Evolutionary conservation across 495 filamentous ascomycete species (phyloP), one percentile per base, ranked within the genome.

Genomic region (Talaromyces proteolyticus): DNA sequence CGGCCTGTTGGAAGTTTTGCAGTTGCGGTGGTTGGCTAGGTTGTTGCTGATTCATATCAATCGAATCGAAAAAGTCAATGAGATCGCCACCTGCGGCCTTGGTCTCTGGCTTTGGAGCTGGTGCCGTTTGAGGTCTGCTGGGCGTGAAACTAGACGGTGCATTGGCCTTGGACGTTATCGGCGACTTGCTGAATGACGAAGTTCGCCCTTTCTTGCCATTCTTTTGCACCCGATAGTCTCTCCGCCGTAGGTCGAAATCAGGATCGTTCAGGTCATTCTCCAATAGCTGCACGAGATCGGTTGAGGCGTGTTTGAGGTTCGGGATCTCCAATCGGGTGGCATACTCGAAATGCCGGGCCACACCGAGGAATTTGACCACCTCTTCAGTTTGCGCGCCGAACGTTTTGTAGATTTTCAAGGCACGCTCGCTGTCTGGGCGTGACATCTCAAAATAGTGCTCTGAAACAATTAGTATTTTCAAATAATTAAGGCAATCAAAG

Each of bases 381-480:
- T 83, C 80, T 49, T 95, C 90, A 11, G 93, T 99, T 61, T 96
- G 94, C 58, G 80, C 87, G 21, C 88, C 86, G 65, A 99, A 99
- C 2, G 80, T 87, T 59, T 90, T 90, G 66, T 99, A 99, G 17
- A 99, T 95, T 44, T 82, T 77, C 59, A 99, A 77, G 34, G 93
- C 94, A 39, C 91, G 81, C 64, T 95, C 87, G 44, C 94, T 94
- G 67, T 99, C 94, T 29, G 85, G 80, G 49, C 85, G 86, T 46
- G 94, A 96, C 89, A 99, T 92, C 68, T 99, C 93, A 56, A 99
- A 97, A 63, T 95, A 99, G 62, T 94, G 91, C 55, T 95, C 91
- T 96, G 49, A 20, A 20, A 8, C 40, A 65, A 12, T 51, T 50
- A 39, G 22, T 45, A 8, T 47, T 71, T 45, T 58, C 50, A 25